Evolutionary conservation across 192 early-diverging fungal species (phyloP).

Genomic region (Coemansia nantahalensis): DNA sequence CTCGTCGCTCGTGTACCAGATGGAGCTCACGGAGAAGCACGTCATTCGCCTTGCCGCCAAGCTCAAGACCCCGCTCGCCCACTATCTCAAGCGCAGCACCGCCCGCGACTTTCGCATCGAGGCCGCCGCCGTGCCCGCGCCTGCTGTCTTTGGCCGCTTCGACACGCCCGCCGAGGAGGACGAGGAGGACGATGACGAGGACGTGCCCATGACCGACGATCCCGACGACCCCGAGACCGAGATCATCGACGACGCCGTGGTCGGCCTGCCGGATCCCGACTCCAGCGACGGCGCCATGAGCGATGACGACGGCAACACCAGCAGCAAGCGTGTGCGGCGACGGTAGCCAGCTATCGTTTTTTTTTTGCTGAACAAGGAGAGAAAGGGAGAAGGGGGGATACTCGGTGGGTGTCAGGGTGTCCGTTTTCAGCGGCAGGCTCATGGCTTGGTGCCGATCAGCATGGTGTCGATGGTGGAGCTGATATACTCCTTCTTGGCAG

Average conservation of each 20-base stretch:
- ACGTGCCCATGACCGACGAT: too few relatives aligned
- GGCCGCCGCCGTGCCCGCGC: conserved; percentile 34
- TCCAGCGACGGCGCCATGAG: too few relatives aligned
- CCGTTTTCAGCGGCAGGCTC: too few relatives aligned
- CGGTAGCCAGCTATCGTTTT: too few relatives aligned
- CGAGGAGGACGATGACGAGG: conserved; percentile 4
- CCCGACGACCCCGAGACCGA: too few relatives aligned
- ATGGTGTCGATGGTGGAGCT: conserved; percentile 59
- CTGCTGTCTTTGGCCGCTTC: background rate
- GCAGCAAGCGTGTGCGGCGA: too few relatives aligned
- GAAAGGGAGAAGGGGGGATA: background rate
- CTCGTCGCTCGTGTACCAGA: conserved; percentile 66
- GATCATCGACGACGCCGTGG: too few relatives aligned
- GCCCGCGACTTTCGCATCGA: conserved; percentile 77
- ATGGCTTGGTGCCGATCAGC: conserved; percentile 18
- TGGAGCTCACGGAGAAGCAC: conserved; percentile 75
- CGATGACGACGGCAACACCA: too few relatives aligned
- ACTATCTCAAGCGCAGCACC: conserved; percentile 75
- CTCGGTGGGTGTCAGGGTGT: background rate
- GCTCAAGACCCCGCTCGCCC: conserved; percentile 68
- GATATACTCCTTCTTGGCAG: conserved; percentile 68
- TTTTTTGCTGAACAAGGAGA: background rate
- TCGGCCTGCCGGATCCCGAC: too few relatives aligned
- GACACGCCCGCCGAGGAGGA: background rate
- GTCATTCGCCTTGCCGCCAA: conserved; percentile 68